phyloP scores from a whole-genome alignment of 1,284 basidiomycete genomes.

The Hypsizygus ulmarius region DNA sequence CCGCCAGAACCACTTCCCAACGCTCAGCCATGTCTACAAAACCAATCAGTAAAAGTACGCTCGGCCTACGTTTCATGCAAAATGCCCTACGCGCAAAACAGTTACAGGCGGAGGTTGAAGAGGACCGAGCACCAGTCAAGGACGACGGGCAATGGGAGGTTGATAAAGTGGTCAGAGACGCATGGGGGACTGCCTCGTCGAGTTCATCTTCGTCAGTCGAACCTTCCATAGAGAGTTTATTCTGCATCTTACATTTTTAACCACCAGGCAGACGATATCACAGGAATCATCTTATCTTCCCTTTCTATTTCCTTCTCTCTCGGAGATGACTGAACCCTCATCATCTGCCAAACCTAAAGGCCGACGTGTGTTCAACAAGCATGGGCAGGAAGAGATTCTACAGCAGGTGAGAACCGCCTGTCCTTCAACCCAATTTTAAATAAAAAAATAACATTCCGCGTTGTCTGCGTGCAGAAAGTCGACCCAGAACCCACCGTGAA shows the following conservation, averaged over 20 bases:
- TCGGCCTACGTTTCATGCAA: conserved; percentile 75
- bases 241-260: neutral
- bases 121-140: conserved; percentile 55
- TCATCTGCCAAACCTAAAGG: conserved; percentile 30
- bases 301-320: conserved; percentile 48
- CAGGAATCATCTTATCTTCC: conserved; percentile 72
- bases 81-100: conserved; percentile 61
- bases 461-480: conserved; percentile 7
- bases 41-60: conserved; percentile 62
- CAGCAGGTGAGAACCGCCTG: conserved; percentile 26
- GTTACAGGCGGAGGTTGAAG: conserved; percentile 45
- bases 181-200: conserved; percentile 46
- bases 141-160: conserved; percentile 74
- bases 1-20: too few relatives aligned
- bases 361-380: conserved; percentile 41
- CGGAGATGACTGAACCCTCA: conserved; percentile 23
- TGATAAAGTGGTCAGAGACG: conserved; percentile 49
- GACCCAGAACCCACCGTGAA: conserved; percentile 11
- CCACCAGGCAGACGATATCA: conserved; percentile 33
- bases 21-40: conserved; percentile 45
- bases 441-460: too few relatives aligned
- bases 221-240: neutral
- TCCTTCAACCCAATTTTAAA: conserved; percentile 2
- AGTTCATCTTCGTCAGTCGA: conserved; percentile 29
- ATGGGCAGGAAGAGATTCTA: conserved; percentile 39